These are phyloP conservation scores for Aquanectria penicillioides DNA, from an alignment of 2,329 filamentous ascomycete genomes.

Conservation along the genomic window DNA sequence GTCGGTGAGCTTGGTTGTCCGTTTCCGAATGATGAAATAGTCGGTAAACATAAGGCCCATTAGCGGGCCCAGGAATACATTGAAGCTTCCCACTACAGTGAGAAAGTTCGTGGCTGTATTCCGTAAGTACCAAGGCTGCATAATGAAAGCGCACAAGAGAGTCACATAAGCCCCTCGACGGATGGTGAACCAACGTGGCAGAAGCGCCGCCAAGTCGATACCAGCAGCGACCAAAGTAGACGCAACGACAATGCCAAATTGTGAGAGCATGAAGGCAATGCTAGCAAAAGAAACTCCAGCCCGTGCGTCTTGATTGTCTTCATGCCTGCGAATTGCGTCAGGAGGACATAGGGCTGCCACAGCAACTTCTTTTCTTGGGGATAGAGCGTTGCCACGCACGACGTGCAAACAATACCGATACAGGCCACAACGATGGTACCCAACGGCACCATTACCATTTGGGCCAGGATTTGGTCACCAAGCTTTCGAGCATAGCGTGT, in stretches of 20 bases:
- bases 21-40: constrained; percentile 43
- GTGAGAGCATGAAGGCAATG: constrained; percentile 27
- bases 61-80: constrained; percentile 11
- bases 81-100: constrained; percentile 9
- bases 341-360: constrained; percentile 41
- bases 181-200: constrained; percentile 13
- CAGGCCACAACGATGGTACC: constrained; percentile 34
- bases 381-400: constrained; percentile 40
- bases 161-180: constrained; percentile 2
- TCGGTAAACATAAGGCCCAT: constrained; percentile 15
- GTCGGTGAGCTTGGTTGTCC: constrained; percentile 33
- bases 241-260: constrained; percentile 24
- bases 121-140: constrained; percentile 35
- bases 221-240: constrained; percentile 11
- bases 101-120: constrained; percentile 14
- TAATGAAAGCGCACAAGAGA: constrained; percentile 31
- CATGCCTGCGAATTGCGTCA: constrained; percentile 28
- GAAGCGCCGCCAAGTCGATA: constrained; percentile 11
- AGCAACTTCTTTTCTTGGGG: constrained; percentile 36
- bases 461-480: constrained; percentile 41
- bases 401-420: constrained; percentile 44
- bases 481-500: constrained; percentile 43
- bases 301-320: constrained; percentile 3
- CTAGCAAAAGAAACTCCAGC: constrained; percentile 25
- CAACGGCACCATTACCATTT: constrained; percentile 40